Evolutionary conservation across 768 basidiomycete genomes (phyloP).

Genomic region (Lepiota venenata): DNA sequence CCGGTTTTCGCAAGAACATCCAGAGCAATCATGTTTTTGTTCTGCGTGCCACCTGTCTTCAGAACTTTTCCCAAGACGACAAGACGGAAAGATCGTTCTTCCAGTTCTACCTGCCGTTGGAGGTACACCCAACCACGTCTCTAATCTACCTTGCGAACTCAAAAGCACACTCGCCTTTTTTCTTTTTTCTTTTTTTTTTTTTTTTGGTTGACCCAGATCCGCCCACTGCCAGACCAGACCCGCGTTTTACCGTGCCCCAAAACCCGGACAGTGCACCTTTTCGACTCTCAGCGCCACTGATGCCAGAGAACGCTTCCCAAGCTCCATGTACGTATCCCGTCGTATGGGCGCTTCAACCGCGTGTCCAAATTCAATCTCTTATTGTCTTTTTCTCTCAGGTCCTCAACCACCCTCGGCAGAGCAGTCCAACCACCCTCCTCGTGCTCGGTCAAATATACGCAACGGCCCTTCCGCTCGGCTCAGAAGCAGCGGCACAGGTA

Average conservation of each 20-base stretch:
- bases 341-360: not conserved
- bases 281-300: constrained; percentile 2
- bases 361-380: not conserved
- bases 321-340: constrained; percentile 6
- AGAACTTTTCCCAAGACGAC: constrained; percentile 13
- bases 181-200: too few relatives aligned
- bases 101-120: constrained; percentile 2
- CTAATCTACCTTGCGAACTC: too few relatives aligned
- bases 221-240: not conserved
- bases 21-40: constrained; percentile 8
- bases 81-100: constrained; percentile 10
- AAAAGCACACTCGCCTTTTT: too few relatives aligned
- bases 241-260: not conserved
- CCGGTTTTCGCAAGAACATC: constrained; percentile 8
- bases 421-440: constrained; percentile 4
- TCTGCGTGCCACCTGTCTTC: constrained; percentile 12
- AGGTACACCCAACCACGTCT: not conserved
- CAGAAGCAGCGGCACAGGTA: constrained; percentile 4
- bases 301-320: constrained; percentile 1
- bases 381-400: not conserved
- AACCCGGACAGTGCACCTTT: not conserved
- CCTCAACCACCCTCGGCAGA: not conserved
- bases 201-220: not conserved
- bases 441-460: constrained; percentile 6
- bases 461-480: constrained; percentile 2